Percentiles rank a stretch among this genome's conserved stretches.
These are phyloP conservation scores for Termitomyces bulborhizus DNA, from an alignment of 768 basidiomycete genomes.

Conservation along the genomic window DNA sequence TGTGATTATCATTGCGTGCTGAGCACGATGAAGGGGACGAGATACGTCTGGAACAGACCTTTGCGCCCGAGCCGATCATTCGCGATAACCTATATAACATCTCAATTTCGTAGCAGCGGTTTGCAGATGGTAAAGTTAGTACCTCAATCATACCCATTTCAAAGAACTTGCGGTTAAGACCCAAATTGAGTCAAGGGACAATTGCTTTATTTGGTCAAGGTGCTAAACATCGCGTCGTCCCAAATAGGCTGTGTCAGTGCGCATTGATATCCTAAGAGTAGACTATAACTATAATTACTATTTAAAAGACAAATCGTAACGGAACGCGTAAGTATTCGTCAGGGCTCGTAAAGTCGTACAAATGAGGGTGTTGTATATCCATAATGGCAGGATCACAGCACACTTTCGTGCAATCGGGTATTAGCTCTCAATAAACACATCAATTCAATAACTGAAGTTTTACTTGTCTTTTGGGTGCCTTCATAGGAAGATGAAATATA, in stretches of 20 bases:
- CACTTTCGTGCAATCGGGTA: too few relatives aligned
- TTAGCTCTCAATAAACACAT: not conserved
- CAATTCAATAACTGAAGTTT: not conserved
- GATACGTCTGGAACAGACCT: slow-evolving; percentile 42
- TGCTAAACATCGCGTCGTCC: slow-evolving; percentile 8
- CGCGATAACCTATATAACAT: slow-evolving; percentile 66
- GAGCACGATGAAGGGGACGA: not conserved
- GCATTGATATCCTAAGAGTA: too few relatives aligned
- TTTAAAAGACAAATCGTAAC: not conserved
- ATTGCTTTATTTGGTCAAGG: slow-evolving; percentile 1
- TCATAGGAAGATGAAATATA: not conserved
- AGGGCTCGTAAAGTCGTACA: not conserved
- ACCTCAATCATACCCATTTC: slow-evolving; percentile 40
- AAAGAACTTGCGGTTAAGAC: not conserved
- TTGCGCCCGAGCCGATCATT: slow-evolving; percentile 94
- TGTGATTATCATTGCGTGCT: slow-evolving; percentile 22
- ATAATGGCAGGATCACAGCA: not conserved
- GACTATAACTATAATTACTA: not conserved
- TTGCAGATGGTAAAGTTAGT: not conserved
- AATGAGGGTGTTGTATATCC: not conserved
- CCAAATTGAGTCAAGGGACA: not conserved
- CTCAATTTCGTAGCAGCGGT: not conserved
- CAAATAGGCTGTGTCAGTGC: not conserved
- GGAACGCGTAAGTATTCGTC: not conserved
- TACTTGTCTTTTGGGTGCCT: not conserved